Base-by-base conservation (phyloP, 2,329 filamentous ascomycete species). In the Atkinsonella texensis region DNA sequence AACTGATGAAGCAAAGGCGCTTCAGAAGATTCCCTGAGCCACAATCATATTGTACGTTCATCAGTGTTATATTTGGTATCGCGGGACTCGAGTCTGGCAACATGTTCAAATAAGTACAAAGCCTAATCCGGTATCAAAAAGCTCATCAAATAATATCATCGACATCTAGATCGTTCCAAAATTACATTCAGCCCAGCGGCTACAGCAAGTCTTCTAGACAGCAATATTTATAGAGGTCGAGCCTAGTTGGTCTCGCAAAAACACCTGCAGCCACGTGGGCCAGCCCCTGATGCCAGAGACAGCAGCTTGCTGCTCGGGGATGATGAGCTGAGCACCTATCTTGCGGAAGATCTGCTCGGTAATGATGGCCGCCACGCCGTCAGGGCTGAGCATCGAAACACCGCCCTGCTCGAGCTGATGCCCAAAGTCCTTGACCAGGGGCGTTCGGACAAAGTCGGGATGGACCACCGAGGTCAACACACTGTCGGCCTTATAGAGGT, bases 381-480 rank as follows among this genome's bases (percentile, higher is more conserved):
- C 63, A 11, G 57, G 53, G 0, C 57, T 63, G 35, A 70, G 53
- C 44, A 70, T 54, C 2, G 56, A 51, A 2, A 65, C 60, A 2
- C 67, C 64, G 0, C 57, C 52, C 15, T 52, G 44, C 53, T 67
- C 57, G 2, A 67, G 52, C 6, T 55, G 57, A 20, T 60, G 59
- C 1, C 55, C 56, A 53, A 64, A 61, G 32, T 65, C 60, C 65
- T 69, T 52, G 1, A 66, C 51, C 52, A 79, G 68, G 1, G 71
- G 69, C 0, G 76, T 79, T 41, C 66, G 64, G 23, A 77, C 73
- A 63, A 74, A 79, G 50, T 70, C 65, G 64, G 80, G 83, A 53
- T 79, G 80, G 49, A 86, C 74, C 8, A 84, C 60, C 3, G 86
- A 75, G 1, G 83, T 85, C 47, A 83, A 68, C 12, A 87, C 77